phyloP scores from a whole-genome alignment of 2,329 filamentous ascomycete genomes.

The Hymenoscyphus infarciens region DNA sequence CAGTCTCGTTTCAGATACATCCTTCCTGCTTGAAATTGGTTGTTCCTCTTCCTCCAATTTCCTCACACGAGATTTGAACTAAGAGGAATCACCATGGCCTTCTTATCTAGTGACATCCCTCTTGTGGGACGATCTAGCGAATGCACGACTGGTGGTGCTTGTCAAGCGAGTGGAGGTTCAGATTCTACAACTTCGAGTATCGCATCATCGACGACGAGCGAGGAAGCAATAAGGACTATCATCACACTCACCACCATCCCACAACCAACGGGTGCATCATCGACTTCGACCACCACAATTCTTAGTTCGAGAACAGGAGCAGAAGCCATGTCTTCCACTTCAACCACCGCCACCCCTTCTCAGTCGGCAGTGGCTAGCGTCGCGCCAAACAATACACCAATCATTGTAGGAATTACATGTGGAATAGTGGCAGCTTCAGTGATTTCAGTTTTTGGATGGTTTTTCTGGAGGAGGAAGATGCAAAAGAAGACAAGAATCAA shows the following conservation, averaged over 20 bases:
- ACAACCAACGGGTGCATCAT: conserved; percentile 4
- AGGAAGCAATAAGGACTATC: conserved; percentile 1
- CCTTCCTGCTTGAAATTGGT: conserved; percentile 9
- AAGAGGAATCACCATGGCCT: conserved; percentile 11
- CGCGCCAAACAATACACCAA: conserved; percentile 15
- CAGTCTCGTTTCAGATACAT: conserved; percentile 11
- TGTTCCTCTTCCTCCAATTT: conserved; percentile 7
- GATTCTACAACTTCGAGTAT: conserved; percentile 11
- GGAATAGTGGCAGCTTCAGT: conserved; percentile 20
- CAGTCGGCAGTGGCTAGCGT: not conserved
- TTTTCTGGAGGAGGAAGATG: conserved; percentile 19
- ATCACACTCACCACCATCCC: conserved; percentile 10
- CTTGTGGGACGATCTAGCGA: not conserved
- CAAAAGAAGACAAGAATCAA: conserved; percentile 12
- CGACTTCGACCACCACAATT: conserved; percentile 5
- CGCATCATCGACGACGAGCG: conserved; percentile 3
- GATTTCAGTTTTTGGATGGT: conserved; percentile 21
- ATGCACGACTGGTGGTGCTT: conserved; percentile 38
- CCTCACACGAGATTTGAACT: not conserved
- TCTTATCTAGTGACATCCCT: not conserved
- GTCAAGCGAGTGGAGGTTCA: conserved; percentile 36
- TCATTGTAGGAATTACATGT: conserved; percentile 24
- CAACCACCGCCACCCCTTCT: conserved; percentile 4
- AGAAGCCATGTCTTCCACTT: conserved; percentile 5
- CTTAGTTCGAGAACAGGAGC: not conserved